phyloP scores from a whole-genome alignment of 371 early-diverging fungal genomes.

The Fennellomyces sp. region DNA sequence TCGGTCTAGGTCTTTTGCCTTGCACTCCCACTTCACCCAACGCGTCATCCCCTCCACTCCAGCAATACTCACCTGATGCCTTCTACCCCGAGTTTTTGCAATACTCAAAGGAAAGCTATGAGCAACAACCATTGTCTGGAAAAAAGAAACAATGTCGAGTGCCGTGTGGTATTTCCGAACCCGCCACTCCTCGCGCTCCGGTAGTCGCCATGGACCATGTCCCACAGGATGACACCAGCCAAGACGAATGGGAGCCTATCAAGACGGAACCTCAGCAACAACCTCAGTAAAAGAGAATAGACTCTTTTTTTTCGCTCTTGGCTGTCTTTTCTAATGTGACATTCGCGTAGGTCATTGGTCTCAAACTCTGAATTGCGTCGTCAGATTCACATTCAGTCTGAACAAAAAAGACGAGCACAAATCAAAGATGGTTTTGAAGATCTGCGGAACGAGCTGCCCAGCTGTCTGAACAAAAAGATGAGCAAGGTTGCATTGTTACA shows the following conservation, averaged over 20 bases:
- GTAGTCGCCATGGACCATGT: neutral
- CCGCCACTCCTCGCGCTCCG: neutral
- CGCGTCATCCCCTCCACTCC: constrained; percentile 19
- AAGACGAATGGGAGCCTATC: neutral
- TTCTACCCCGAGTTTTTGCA: constrained; percentile 32
- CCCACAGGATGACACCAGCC: neutral
- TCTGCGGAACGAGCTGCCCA: constrained; percentile 53
- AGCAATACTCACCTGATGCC: constrained; percentile 9
- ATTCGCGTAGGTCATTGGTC: neutral
- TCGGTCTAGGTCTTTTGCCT: constrained; percentile 6
- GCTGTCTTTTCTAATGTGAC: neutral
- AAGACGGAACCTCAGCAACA: neutral
- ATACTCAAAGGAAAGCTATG: constrained; percentile 27
- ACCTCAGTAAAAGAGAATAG: constrained; percentile 1
- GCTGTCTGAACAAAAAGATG: constrained; percentile 57
- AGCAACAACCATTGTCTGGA: constrained; percentile 14
- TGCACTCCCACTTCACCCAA: constrained; percentile 20
- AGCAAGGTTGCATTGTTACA: constrained; percentile 57
- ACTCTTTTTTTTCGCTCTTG: neutral
- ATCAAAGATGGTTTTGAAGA: constrained; percentile 67
- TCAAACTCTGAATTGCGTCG: constrained; percentile 49
- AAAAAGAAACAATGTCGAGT: constrained; percentile 9
- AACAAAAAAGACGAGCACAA: constrained; percentile 62
- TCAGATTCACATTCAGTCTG: constrained; percentile 64
- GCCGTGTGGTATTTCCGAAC: neutral